Evolutionary conservation across 176 grass and related monocot species (phyloP), one percentile per base, ranked within the genome.

Genomic region (Paspalum vaginatum): DNA sequence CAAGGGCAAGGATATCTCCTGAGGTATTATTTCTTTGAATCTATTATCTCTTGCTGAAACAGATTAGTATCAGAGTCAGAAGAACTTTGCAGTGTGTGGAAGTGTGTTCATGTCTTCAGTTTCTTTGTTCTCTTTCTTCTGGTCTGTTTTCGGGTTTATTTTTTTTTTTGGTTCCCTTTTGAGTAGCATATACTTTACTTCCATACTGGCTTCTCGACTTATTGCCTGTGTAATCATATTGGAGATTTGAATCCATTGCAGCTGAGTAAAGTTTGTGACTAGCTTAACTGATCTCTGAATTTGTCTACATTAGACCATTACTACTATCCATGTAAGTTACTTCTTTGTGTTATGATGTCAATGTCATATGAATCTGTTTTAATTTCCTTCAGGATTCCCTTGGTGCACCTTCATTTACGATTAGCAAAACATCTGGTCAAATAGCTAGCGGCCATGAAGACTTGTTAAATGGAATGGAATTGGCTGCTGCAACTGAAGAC

Each of bases 401-500:
- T 46, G 85, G 77, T 56, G 75, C 13, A 84, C 54, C 88, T 64
- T 75, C 81, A 76, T 92, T 94, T 80, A 79, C 88, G 62, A 42
- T 94, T 80, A 93, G 88, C 85, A 98, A 89, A 94, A 80, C 83
- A 61, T 26, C 81, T 64, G 70, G 88, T 54, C 88, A 98, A 83
- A 84, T 82, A 65, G 78, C 38, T 72, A 82, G 84, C 75, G 84
- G 90, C 41, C 95, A 98, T 39, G 92, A 92, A 54, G 94, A 93
- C 24, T 83, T 97, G 46, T 79, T 95, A 74, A 83, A 85, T 89
- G 86, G 78, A 77, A 93, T 86, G 77, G 90, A 95, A 12, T 68
- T 98, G 60, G 95, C 95, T 65, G 84, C 90, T 91, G 95, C 78
- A 58, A 73, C 86, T 74, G 95, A 98, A 89, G 95, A 98, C 38